A percentile compares a stretch with the other conserved stretches of the same genome.
phyloP scores from a whole-genome alignment of 2,329 filamentous ascomycete genomes.

The Dactylellina haptotyla region DNA sequence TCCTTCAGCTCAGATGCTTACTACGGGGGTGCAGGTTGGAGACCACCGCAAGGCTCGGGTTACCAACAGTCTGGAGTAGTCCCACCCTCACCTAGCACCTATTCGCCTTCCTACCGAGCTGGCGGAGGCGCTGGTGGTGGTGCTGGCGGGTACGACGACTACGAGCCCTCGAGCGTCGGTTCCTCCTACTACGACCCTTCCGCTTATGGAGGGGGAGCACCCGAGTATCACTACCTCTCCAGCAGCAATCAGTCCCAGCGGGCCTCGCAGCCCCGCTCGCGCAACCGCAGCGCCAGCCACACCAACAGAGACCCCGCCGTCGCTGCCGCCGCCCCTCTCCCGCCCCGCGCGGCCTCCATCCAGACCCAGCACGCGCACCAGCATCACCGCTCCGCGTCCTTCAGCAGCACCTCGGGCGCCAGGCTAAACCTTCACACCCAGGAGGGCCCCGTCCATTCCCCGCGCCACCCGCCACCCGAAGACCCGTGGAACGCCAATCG shows the following conservation, averaged over 20 bases:
- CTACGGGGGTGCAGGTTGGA: conserved; percentile 54
- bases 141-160: conserved; percentile 48
- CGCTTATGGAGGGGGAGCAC: conserved; percentile 48
- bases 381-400: conserved; percentile 46
- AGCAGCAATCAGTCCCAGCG: conserved; percentile 52
- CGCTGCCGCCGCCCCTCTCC: conserved; percentile 29
- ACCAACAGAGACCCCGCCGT: conserved; percentile 28
- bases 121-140: conserved; percentile 46
- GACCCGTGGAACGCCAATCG: conserved; percentile 37
- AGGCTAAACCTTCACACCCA: conserved; percentile 46
- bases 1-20: conserved; percentile 52
- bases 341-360: conserved; percentile 33
- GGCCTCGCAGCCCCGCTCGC: conserved; percentile 49
- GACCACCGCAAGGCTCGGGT: conserved; percentile 43
- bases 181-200: conserved; percentile 53
- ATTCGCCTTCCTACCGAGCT: conserved; percentile 52
- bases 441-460: conserved; percentile 39
- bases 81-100: conserved; percentile 51
- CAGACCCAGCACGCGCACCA: conserved; percentile 49
- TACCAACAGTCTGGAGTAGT: conserved; percentile 51
- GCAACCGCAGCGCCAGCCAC: conserved; percentile 46
- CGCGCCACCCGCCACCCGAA: conserved; percentile 37
- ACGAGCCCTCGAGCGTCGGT: conserved; percentile 53
- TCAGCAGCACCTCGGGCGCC: conserved; percentile 38
- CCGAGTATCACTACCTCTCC: conserved; percentile 52